A percentile compares a stretch with the other conserved stretches of the same genome.
Conservation (phyloP, 75 land plant species). For the Larix kaempferi region DNA sequence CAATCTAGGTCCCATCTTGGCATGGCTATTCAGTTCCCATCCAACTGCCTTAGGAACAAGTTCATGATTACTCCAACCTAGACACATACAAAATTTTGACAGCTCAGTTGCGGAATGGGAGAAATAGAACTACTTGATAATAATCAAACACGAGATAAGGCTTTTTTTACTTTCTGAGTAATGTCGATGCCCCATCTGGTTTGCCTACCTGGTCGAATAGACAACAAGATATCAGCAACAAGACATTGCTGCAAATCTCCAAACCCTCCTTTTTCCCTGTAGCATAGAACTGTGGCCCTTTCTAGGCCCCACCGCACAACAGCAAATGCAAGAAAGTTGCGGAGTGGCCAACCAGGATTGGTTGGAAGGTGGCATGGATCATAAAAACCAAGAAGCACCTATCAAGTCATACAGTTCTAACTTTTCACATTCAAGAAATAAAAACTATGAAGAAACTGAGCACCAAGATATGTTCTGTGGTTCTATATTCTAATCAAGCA, state of each 20-base stretch:
- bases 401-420: constrained; percentile 13
- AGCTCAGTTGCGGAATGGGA: constrained; percentile 7
- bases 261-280: constrained; percentile 80
- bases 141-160: background rate
- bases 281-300: constrained; percentile 69
- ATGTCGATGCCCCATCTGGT: constrained; percentile 10
- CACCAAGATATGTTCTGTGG: background rate
- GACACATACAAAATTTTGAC: background rate
- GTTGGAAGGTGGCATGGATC: constrained; percentile 83
- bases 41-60: constrained; percentile 68
- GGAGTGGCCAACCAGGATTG: constrained; percentile 98
- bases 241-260: constrained; percentile 73
- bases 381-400: constrained; percentile 93
- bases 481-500: no score
- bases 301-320: constrained; percentile 60
- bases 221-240: constrained; percentile 63
- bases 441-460: background rate
- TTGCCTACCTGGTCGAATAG: constrained; percentile 46
- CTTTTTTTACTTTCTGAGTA: background rate
- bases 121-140: constrained; percentile 7
- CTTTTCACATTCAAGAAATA: background rate
- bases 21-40: constrained; percentile 63
- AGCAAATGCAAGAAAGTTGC: constrained; percentile 85
- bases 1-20: constrained; percentile 33
- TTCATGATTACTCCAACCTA: constrained; percentile 55